Evolutionary conservation across 1,284 basidiomycete species (phyloP).

Genomic region (Ceratobasidium sp.): DNA sequence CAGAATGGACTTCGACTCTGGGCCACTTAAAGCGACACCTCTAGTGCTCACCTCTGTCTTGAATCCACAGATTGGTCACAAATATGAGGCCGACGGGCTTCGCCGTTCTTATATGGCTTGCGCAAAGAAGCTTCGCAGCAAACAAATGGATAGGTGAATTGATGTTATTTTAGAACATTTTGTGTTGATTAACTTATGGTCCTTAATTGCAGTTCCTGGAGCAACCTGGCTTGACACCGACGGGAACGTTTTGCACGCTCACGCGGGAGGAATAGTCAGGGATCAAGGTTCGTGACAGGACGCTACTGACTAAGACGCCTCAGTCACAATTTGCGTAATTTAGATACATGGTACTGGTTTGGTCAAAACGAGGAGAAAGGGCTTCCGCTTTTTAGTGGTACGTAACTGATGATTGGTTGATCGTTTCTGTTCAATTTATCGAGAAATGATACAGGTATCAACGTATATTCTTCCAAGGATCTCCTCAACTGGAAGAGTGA

Average conservation of each 20-base stretch:
- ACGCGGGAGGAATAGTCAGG: conserved; percentile 25
- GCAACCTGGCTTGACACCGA: conserved; percentile 33
- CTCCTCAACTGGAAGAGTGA: conserved; percentile 37
- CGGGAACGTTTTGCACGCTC: conserved; percentile 29
- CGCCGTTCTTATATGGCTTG: background rate
- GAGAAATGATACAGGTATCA: conserved; percentile 2
- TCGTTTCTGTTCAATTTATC: background rate
- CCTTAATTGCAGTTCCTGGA: conserved; percentile 1
- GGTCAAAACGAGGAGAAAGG: conserved; percentile 30
- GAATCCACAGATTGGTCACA: background rate
- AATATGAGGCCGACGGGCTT: background rate
- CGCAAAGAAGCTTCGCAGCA: background rate
- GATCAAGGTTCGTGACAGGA: conserved; percentile 11
- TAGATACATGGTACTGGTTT: conserved; percentile 37
- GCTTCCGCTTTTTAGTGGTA: conserved; percentile 26
- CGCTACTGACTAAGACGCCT: background rate
- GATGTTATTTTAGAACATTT: too few species aligned
- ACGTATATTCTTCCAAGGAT: conserved; percentile 35
- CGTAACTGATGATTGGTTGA: background rate
- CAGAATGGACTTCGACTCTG: background rate
- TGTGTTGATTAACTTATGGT: too few species aligned
- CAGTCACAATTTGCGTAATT: background rate
- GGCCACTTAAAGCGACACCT: conserved; percentile 1
- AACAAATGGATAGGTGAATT: conserved; percentile 35
- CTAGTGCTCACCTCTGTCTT: background rate